Evolutionary conservation across 129 eudicot species (phyloP).

Genomic region (Chrysanthemum seticuspe): DNA sequence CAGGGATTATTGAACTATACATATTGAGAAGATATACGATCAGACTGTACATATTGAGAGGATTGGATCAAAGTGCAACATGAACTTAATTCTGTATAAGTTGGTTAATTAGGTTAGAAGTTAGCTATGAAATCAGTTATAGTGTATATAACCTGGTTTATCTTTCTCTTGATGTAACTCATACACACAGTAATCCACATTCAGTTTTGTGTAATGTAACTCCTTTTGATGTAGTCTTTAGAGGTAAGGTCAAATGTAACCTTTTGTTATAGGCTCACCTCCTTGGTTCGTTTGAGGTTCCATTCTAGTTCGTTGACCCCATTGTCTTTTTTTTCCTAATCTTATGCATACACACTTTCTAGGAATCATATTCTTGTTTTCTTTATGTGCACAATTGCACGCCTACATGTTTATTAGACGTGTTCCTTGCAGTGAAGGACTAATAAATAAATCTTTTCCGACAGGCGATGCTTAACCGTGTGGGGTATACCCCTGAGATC

Average conservation of each 20-base stretch:
- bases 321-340: background rate
- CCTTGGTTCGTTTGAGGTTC: background rate
- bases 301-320: background rate
- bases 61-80: no score
- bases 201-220: no score
- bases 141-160: no score
- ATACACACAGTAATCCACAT: no score
- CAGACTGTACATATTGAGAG: no score
- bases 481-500: slow-evolving; percentile 90
- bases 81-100: no score
- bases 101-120: no score
- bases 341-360: background rate
- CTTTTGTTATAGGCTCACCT: background rate
- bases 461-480: slow-evolving; percentile 92
- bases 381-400: background rate
- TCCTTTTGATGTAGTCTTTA: no score
- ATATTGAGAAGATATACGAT: no score
- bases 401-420: background rate
- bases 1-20: no score
- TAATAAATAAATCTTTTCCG: background rate
- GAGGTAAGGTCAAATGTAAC: background rate
- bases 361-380: background rate
- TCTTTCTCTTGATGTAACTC: no score
- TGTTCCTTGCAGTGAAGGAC: background rate
- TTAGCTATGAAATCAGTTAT: no score